Evolutionary conservation across 345 rosid genomes (phyloP).

Genomic region (Murraya koenigii): DNA sequence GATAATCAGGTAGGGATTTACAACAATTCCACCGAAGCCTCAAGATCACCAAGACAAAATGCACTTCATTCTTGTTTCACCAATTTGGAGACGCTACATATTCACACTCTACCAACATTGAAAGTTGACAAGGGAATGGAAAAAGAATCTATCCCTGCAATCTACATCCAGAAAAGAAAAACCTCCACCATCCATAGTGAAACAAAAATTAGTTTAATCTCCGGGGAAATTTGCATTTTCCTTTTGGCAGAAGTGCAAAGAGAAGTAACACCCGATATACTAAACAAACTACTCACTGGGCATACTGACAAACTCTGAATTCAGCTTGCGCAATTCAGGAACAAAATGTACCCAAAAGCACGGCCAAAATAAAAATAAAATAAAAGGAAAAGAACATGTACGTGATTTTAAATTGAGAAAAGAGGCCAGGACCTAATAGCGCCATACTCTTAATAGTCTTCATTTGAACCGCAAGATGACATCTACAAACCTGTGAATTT

Average conservation of each 20-base stretch:
- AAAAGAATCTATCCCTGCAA: background rate
- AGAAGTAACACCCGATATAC: background rate
- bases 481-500: background rate
- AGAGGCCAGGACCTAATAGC: background rate
- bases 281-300: slow-evolving; percentile 8
- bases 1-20: background rate
- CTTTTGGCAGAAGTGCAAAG: background rate
- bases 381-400: slow-evolving; percentile 1
- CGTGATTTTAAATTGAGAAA: background rate
- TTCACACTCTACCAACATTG: background rate
- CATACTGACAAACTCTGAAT: slow-evolving; percentile 22
- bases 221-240: slow-evolving; percentile 17
- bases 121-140: background rate
- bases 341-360: slow-evolving; percentile 29
- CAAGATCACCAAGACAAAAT: background rate
- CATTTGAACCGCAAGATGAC: background rate
- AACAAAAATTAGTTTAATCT: background rate
- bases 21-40: background rate
- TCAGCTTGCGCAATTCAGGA: slow-evolving; percentile 26
- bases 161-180: background rate
- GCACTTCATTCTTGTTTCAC: background rate
- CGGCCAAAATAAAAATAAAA: slow-evolving; percentile 15
- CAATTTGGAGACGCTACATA: background rate
- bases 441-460: slow-evolving; percentile 14
- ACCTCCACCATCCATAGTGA: background rate